Base-by-base conservation (phyloP, 768 basidiomycete genomes). In the Mycena polygramma region DNA sequence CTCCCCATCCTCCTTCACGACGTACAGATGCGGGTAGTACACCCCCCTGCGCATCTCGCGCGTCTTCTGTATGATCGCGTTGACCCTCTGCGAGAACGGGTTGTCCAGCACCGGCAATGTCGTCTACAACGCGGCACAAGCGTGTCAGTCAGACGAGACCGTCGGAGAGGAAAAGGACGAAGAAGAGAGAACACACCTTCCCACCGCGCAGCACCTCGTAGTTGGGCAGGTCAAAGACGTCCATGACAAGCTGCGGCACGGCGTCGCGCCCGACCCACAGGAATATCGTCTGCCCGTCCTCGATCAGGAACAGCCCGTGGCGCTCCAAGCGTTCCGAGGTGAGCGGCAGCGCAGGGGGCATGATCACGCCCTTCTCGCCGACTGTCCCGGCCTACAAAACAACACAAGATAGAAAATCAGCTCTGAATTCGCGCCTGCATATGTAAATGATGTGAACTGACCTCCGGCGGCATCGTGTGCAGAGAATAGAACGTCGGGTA, bases 1-100 rank as follows among this genome's bases (percentile, higher is more conserved):
- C 81, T 99, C 98, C 69, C 96, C 97, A 74, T 99, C 98, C 79
- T 98, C 96, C 83, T 99, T 99, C 76, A 99, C 96, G 61, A 98
- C 85, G 76, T 98, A 99, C 9, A 99, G 83, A 79, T 98, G 96
- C 10, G 95, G 95, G 77, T 93, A 92, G 79, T 98, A 99, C 7
- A 92, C 91, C 17, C 97, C 96, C 48, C 96, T 88, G 57, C 98
- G 92, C 87, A 95, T 89, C 82, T 99, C 98, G 20, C 98, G 89
- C 19, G 92, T 95, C 85, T 99, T 99, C 82, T 95, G 94, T 67
- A 99, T 83, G 76, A 99, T 89, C 2, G 95, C 95, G 75, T 96
- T 97, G 74, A 99, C 88, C 11, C 98, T 93, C 77, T 98, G 94
- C n/a, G 92, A 95, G 89, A 99, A 98, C 0, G 92, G 85, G 78